Evolutionary conservation across 2,329 filamentous ascomycete species (phyloP).

Genomic region (Trichoderma lentiforme): DNA sequence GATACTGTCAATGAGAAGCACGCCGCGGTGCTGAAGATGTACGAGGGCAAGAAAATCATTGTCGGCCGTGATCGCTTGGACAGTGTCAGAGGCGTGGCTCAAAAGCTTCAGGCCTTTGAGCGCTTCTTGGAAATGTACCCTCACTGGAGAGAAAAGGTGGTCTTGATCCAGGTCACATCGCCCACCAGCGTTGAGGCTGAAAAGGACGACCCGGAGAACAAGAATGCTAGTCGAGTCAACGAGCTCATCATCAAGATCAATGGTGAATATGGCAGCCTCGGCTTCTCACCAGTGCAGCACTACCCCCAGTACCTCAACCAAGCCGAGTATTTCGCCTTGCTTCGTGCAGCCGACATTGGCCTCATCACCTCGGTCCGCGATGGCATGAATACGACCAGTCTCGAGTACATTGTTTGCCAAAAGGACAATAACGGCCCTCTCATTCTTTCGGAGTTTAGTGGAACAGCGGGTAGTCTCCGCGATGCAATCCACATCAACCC

Average conservation of each 20-base stretch:
- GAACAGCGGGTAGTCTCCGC: conserved; percentile 79
- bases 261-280: conserved; percentile 80
- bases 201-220: conserved; percentile 71
- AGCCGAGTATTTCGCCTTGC: conserved; percentile 91
- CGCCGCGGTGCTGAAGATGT: conserved; percentile 68
- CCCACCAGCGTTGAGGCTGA: conserved; percentile 78
- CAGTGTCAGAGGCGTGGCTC: conserved; percentile 87
- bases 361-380: conserved; percentile 94
- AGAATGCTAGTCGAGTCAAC: conserved; percentile 83
- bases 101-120: conserved; percentile 93
- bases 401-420: conserved; percentile 93
- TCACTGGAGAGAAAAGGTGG: conserved; percentile 87
- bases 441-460: conserved; percentile 95
- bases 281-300: conserved; percentile 88
- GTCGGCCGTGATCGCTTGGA: conserved; percentile 93
- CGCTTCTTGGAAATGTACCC: conserved; percentile 86
- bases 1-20: conserved; percentile 69
- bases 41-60: conserved; percentile 89
- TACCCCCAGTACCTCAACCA: conserved; percentile 89
- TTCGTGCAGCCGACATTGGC: conserved; percentile 84
- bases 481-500: conserved; percentile 95
- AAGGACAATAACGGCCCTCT: conserved; percentile 81
- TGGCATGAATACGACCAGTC: conserved; percentile 95
- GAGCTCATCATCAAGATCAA: conserved; percentile 91
- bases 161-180: conserved; percentile 92